Conservation (phyloP, 768 basidiomycete species). For the Paxillus rubicundulus region DNA sequence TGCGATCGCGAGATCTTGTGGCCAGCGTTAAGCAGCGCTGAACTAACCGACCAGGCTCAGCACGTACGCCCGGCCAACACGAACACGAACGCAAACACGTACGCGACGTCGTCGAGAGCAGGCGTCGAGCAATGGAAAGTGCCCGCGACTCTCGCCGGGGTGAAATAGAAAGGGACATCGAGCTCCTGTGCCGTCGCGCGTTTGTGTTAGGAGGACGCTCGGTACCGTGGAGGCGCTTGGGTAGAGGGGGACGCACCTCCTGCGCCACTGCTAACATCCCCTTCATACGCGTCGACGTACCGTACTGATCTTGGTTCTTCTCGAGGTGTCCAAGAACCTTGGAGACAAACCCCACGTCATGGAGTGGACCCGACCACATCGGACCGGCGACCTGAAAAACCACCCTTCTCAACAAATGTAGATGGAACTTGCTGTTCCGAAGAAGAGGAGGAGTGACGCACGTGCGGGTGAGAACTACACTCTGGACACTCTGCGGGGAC, state of each 20-base stretch:
- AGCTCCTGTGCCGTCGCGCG: slow-evolving; percentile 55
- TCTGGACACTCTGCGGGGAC: slow-evolving; percentile 72
- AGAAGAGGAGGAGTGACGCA: slow-evolving; percentile 29
- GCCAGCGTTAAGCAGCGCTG: slow-evolving; percentile 85
- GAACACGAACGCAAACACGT: slow-evolving; percentile 29
- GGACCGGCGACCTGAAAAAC: slow-evolving; percentile 77
- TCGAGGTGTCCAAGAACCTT: slow-evolving; percentile 75
- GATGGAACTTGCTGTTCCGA: neutral
- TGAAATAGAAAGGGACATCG: slow-evolving; percentile 80
- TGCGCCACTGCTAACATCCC: slow-evolving; percentile 93
- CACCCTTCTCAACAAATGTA: neutral
- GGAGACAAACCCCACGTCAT: slow-evolving; percentile 70
- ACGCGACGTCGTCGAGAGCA: slow-evolving; percentile 73
- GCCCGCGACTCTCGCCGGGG: slow-evolving; percentile 74
- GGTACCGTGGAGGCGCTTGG: too few relatives aligned
- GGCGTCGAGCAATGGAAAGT: slow-evolving; percentile 82
- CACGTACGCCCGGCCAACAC: neutral
- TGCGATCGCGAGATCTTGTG: slow-evolving; percentile 88
- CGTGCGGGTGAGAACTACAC: slow-evolving; percentile 76
- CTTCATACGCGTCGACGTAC: slow-evolving; percentile 81
- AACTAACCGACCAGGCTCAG: slow-evolving; percentile 43
- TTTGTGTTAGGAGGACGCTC: too few relatives aligned
- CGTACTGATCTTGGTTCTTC: slow-evolving; percentile 59
- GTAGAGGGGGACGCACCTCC: slow-evolving; percentile 52
- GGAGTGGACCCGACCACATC: slow-evolving; percentile 93